Percentiles rank a stretch among this genome's conserved stretches.
phyloP scores from a whole-genome alignment of 176 grass and related monocot genomes.

The Raddia guianensis region DNA sequence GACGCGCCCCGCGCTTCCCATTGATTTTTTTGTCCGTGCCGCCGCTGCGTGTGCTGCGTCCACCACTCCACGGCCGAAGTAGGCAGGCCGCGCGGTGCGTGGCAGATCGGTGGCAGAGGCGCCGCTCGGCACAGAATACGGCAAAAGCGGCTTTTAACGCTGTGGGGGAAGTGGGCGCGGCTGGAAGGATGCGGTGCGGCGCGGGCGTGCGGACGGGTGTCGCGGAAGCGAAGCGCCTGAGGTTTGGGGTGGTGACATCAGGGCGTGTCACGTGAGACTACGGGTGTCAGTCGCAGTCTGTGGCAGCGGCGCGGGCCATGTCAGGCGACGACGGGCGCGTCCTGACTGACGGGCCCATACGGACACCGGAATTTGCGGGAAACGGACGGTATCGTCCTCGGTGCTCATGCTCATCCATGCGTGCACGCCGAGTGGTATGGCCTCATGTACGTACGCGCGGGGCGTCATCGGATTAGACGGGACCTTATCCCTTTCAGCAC shows the following conservation, averaged over 20 bases:
- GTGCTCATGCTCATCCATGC: neutral
- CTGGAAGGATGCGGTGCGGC: no score
- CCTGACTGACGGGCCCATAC: neutral
- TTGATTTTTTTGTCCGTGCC: neutral
- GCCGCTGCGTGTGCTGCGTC: neutral
- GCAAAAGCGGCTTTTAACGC: neutral
- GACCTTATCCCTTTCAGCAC: neutral
- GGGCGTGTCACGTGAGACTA: neutral
- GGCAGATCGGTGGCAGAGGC: slow-evolving; percentile 33
- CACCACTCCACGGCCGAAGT: neutral
- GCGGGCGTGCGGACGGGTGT: neutral
- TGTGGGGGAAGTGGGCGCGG: neutral
- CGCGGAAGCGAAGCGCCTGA: neutral
- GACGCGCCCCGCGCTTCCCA: neutral
- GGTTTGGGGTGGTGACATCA: slow-evolving; percentile 34
- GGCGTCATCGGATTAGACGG: neutral
- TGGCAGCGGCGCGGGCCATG: slow-evolving; percentile 3
- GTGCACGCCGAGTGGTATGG: neutral
- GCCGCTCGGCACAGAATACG: slow-evolving; percentile 39
- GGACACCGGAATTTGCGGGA: slow-evolving; percentile 10
- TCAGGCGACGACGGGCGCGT: neutral
- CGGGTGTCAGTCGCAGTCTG: neutral
- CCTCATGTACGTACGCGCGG: neutral
- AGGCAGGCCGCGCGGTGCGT: neutral
- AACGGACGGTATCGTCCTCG: neutral